Base-by-base conservation (phyloP, 768 basidiomycete species). In the Boletellus ananas region DNA sequence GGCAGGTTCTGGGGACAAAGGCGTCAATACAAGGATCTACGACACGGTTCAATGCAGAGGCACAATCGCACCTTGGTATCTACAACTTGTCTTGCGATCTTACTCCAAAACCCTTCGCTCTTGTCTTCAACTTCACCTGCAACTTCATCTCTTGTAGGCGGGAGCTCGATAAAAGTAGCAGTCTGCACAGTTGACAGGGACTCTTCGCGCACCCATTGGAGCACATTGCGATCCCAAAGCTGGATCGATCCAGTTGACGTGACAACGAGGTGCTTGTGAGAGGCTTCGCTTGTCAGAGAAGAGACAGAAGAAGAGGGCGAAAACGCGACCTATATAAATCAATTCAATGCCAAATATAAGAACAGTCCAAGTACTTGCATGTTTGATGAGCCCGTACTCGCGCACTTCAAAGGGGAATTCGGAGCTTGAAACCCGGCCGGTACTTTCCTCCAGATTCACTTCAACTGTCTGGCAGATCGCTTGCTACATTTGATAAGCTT, bases 161-260 rank as follows among this genome's bases (percentile, higher is more conserved):
- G 90, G 14, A 95, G 76, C 56, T 92, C 89, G 18, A 93, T 79
- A 49, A 93, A 82, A 45, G 83, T 79, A 1, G 84, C 83, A 0
- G 78, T 76, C 20, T 75, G 68, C 43, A 90, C 75, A 2, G 79
- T 73, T 0, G 89, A 72, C 10, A 95, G 73, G 2, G 80, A 77
- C 62, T 97, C 94, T 61, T 95, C 93, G 42, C 93, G 76, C 0
- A 78, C 79, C 91, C 92, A 95, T 25, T 77, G 73, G 25, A 81
- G 69, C 33, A 72, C 61, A 25, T 80, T 72, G 20, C 79, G 75
- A 41, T 80, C 71, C 87, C 90, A 90, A 9, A 86, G 68, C 57
- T 93, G 87, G 23, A 94, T 59, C 4, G 88, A 74, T 10, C 90
- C 91, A 2, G 86, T 85, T n/a, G 80, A 79, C 0, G 88, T 88